Base-by-base conservation (phyloP, 2,329 filamentous ascomycete species). In the Clonostachys sp. region DNA sequence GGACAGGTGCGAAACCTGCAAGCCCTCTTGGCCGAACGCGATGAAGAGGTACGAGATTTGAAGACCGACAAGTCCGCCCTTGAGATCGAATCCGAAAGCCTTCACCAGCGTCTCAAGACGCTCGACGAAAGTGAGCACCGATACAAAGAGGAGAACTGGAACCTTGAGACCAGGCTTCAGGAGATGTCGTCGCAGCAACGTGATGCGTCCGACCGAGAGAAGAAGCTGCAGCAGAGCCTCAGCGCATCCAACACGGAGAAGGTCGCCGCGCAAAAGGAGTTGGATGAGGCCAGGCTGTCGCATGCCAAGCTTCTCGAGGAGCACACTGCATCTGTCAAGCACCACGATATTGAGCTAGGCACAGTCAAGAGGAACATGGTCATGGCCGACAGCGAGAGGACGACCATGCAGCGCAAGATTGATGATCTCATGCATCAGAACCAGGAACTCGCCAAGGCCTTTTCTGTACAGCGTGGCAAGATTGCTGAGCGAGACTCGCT, bases 71-170 rank as follows among this genome's bases (percentile, higher is more conserved):
- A 87, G 57, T 86, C 87, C 6, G 81, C 83, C 51, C 75, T 97
- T 35, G 91, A 97, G 64, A 79, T 89, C 34, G 91, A 96, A 55
- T 80, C 84, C 0, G 87, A 95, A 62, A 82, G 80, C 4, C 81
- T 95, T 53, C 80, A 86, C 46, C 89, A 95, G 63, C 83, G 91
- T 34, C 74, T 97, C 53, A 87, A 89, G 61, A 80, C 81, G 7
- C 74, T 96, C 39, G 91, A 96, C 57, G 94, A 99, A 67, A 96
- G 88, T 62, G 94, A 99, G 65, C 87, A 95, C 59, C 86, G 89
- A 45, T 96, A 95, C 72, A 97, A 96, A 69, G 94, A 99, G 61
- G 94, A 97, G 66, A 99, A 97, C 64, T 99, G 94, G 94, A 92
- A 88, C 53, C 78, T 99, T 36, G 94, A 99, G 66, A 95, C 91